These are phyloP conservation scores for Boletus coccyginus DNA, from an alignment of 768 basidiomycete species.

Conservation along the genomic window DNA sequence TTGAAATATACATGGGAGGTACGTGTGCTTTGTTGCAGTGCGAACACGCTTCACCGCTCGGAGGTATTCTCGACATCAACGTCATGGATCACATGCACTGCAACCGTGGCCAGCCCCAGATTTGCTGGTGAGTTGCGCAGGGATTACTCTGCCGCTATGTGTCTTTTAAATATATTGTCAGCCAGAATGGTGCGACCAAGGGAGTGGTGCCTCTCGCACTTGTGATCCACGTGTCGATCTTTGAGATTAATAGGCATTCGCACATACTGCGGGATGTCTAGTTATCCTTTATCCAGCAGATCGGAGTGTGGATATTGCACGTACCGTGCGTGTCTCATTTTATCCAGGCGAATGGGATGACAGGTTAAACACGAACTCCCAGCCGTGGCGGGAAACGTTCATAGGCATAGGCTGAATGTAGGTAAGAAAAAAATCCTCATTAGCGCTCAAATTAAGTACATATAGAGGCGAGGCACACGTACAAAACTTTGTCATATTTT, in stretches of 20 bases:
- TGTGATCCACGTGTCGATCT: neutral
- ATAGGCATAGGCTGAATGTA: neutral
- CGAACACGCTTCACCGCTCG: neutral
- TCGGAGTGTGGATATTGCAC: neutral
- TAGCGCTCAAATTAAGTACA: neutral
- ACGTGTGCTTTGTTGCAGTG: neutral
- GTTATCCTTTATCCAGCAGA: neutral
- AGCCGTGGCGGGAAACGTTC: neutral
- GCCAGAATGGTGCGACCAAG: neutral
- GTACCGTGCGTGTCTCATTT: neutral
- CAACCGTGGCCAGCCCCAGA: neutral
- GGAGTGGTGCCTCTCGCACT: neutral
- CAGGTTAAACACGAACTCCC: neutral
- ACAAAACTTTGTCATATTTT: neutral
- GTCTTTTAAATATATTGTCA: neutral
- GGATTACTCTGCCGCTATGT: neutral
- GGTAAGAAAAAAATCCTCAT: slow-evolving; percentile 4
- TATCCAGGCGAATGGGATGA: neutral
- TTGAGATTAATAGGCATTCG: neutral
- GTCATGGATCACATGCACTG: neutral
- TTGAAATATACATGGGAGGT: neutral
- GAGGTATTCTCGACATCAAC: neutral
- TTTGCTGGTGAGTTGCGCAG: neutral
- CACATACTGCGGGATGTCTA: neutral
- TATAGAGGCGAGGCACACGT: neutral